Evolutionary conservation across 1,139 yeast genomes (phyloP).

Genomic region (Candida freyschussii): DNA sequence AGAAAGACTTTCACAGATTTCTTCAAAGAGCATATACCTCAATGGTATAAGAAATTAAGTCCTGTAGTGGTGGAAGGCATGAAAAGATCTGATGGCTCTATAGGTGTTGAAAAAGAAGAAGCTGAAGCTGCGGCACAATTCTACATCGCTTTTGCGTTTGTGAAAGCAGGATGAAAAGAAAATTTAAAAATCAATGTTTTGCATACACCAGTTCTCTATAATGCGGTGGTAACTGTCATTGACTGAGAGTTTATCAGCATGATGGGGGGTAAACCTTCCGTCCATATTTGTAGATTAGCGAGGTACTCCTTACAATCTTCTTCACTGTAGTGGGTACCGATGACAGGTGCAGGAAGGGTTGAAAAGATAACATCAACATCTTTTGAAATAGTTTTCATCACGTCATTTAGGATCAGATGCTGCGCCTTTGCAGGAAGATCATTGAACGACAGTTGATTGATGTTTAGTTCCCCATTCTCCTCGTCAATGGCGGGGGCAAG

Average conservation of each 20-base stretch:
- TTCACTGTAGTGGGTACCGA: conserved; percentile 72
- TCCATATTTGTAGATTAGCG: conserved; percentile 73
- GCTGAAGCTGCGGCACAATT: conserved; percentile 79
- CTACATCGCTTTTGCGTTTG: conserved; percentile 76
- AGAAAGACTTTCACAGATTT: conserved; percentile 79
- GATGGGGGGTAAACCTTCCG: conserved; percentile 75
- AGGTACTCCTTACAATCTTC: conserved; percentile 71
- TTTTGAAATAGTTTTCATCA: conserved; percentile 63
- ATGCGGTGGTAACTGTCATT: conserved; percentile 90
- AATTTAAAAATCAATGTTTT: not conserved
- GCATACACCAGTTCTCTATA: conserved; percentile 31
- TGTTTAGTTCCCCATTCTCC: conserved; percentile 22
- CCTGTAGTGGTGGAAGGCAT: conserved; percentile 67
- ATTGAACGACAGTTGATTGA: conserved; percentile 56
- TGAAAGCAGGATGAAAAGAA: conserved; percentile 35
- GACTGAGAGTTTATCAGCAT: conserved; percentile 84
- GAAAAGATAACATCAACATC: conserved; percentile 68
- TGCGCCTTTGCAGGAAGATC: conserved; percentile 90
- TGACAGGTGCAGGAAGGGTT: conserved; percentile 81
- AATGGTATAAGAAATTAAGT: conserved; percentile 53
- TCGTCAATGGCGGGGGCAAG: not conserved
- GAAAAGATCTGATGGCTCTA: conserved; percentile 57
- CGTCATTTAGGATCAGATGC: conserved; percentile 78
- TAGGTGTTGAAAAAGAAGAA: conserved; percentile 87
- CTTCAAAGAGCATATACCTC: conserved; percentile 74